Percentiles rank a stretch among this genome's conserved stretches.
These are phyloP conservation scores for Flagelloscypha sp. DNA, from an alignment of 768 basidiomycete genomes.

Conservation along the genomic window DNA sequence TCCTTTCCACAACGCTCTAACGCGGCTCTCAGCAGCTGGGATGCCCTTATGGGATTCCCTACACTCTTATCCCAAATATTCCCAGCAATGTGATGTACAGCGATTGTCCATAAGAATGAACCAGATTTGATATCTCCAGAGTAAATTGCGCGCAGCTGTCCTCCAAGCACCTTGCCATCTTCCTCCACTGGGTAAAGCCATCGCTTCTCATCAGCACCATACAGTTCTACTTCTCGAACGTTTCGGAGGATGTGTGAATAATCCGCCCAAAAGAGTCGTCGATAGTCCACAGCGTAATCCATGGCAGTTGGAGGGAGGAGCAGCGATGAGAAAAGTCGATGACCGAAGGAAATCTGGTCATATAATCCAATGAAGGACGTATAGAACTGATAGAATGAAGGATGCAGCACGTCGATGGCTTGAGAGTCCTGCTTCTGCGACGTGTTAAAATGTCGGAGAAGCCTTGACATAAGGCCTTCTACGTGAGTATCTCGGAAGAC, in stretches of 20 bases:
- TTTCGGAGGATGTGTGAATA: slow-evolving; percentile 58
- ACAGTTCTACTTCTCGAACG: slow-evolving; percentile 45
- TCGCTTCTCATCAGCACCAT: slow-evolving; percentile 45
- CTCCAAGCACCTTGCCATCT: slow-evolving; percentile 50
- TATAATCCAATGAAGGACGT: slow-evolving; percentile 88
- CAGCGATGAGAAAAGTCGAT: slow-evolving; percentile 65
- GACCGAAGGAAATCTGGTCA: slow-evolving; percentile 81
- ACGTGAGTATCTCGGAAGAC: slow-evolving; percentile 77
- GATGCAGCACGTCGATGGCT: no score
- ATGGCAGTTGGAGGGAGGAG: slow-evolving; percentile 72
- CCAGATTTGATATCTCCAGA: slow-evolving; percentile 22
- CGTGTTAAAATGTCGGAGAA: slow-evolving; percentile 44
- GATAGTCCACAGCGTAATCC: slow-evolving; percentile 74
- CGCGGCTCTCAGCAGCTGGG: no score
- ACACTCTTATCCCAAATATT: no score
- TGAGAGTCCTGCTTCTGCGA: slow-evolving; percentile 14
- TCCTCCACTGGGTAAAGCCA: slow-evolving; percentile 69
- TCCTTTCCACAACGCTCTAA: no score
- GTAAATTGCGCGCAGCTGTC: slow-evolving; percentile 52
- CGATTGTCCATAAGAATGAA: slow-evolving; percentile 59
- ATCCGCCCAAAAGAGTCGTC: slow-evolving; percentile 78
- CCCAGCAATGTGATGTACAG: slow-evolving; percentile 71
- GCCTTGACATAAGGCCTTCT: slow-evolving; percentile 43
- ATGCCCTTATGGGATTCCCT: no score
- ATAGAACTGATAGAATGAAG: slow-evolving; percentile 93